Evolutionary conservation across 345 rosid genomes (phyloP), one percentile per base, ranked within the genome.

Genomic region (Citrus mangshanensis): DNA sequence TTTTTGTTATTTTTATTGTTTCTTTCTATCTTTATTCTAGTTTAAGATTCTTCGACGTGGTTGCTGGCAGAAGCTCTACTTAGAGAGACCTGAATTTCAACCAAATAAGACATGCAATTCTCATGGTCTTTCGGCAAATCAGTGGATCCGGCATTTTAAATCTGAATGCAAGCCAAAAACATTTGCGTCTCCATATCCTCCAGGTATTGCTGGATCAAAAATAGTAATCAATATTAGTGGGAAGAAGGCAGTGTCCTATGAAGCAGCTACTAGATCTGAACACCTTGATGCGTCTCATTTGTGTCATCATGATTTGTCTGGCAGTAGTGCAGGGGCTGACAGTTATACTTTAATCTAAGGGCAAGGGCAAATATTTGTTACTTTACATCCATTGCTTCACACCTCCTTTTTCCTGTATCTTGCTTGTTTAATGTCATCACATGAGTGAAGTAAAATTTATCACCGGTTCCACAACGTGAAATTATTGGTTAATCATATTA

Each of bases 11-110:
- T 25, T 76, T 25, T 70, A 28, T 68, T 72, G 32, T 34, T 85
- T 32, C 34, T 22, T 68, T 73, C 37, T 37, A 35, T 65, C 55
- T 49, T 42, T 77, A 2, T 77, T 81, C 67, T 82, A 91, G 98
- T 93, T 89, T 84, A 90, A 88, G 88, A 91, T 92, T 87, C 88
- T 83, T 80, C 89, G 85, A 82, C 83, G 78, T 85, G 97, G 97
- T 69, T 75, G 76, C 81, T 90, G 95, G 97, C 84, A 89, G 86
- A 85, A 85, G 87, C 78, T 88, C 84, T 76, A 81, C 78, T 89
- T 89, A 54, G 84, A 80, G 83, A 89, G 86, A 75, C 87, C 91
- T 70, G 85, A 82, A 16, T 38, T 78, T 80, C 86, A 79, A 12
- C 38, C 10, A 75, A 84, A 83, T 60, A 78, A 72, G 69, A 55